A percentile compares a stretch with the other conserved stretches of the same genome.
These are phyloP conservation scores for Fragaria ananassa DNA, from an alignment of 306 rosid species.

Conservation along the genomic window DNA sequence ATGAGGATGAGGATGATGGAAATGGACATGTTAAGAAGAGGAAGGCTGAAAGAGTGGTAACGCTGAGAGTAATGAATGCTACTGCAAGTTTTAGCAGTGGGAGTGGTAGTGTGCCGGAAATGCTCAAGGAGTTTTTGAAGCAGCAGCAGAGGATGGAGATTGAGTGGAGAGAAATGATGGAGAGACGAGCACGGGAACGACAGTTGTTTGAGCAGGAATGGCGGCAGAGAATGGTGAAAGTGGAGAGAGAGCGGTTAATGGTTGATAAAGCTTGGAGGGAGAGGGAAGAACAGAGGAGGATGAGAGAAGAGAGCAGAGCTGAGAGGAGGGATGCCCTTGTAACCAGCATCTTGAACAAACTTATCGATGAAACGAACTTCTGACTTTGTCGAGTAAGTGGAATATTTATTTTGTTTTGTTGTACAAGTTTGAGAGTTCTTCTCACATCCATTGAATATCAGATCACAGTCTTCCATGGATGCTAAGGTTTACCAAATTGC, in stretches of 20 bases:
- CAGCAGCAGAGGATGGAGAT: slow-evolving; percentile 76
- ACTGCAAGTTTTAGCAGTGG: slow-evolving; percentile 20
- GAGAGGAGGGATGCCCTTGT: slow-evolving; percentile 76
- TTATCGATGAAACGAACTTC: slow-evolving; percentile 50
- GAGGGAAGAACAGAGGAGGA: slow-evolving; percentile 81
- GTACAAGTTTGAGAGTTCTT: neutral
- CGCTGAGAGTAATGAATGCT: slow-evolving; percentile 28
- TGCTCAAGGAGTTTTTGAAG: slow-evolving; percentile 67
- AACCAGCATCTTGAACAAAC: slow-evolving; percentile 68
- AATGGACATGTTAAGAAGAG: slow-evolving; percentile 56
- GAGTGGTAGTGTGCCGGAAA: slow-evolving; percentile 36
- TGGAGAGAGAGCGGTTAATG: slow-evolving; percentile 76
- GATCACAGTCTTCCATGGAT: neutral
- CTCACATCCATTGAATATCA: neutral
- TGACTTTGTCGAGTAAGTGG: slow-evolving; percentile 8
- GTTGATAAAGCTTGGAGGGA: slow-evolving; percentile 79
- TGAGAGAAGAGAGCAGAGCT: slow-evolving; percentile 73
- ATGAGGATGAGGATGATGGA: slow-evolving; percentile 47
- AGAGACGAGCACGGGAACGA: slow-evolving; percentile 53
- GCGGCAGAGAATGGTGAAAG: slow-evolving; percentile 70
- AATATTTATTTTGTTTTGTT: neutral
- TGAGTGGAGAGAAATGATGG: slow-evolving; percentile 86
- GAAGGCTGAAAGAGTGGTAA: slow-evolving; percentile 38
- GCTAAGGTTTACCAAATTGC: too few relatives aligned
- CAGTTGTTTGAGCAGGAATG: slow-evolving; percentile 78